Evolutionary conservation across 805 yeast genomes (phyloP), one percentile per base, ranked within the genome.

Genomic region (Metahyphopichia silvanorum): DNA sequence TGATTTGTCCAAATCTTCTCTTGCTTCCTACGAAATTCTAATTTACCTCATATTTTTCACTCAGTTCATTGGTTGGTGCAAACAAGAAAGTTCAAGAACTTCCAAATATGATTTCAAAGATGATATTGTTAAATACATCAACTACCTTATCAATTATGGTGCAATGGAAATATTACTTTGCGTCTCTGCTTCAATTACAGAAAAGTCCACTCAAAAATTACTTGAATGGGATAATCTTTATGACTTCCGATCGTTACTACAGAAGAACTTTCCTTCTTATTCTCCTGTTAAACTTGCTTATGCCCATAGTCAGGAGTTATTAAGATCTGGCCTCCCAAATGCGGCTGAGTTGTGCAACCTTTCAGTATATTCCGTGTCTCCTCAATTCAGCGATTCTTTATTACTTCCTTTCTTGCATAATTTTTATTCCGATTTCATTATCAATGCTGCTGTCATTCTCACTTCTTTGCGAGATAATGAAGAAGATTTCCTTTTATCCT

Each of bases 391-490:
- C 23, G 59, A 64, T 20, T 29, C 34, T 4, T 47, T 66, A 16
- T 34, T 66, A 16, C 63, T 68, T 4, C 69, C 66, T 4, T 55
- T 47, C 5, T 63, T 82, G 27, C 76, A 76, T 44, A 47, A 54
- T 1, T 77, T 81, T 39, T 69, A 80, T 29, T 71, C 67, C 32
- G 54, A 65, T 6, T 79, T 82, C 43, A 76, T 83, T 16, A 65
- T 73, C 9, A 77, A 80, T 46, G 74, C 82, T 17, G 86, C 88
- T 1, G 74, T 80, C 35, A 63, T 83, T 6, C 60, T 84, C 33
- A 80, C 86, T 1, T 75, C 73, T 43, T 67, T 83, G 27, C 72
- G 86, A 42, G 87, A 84, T 46, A 74, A 76, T 8, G 91, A 84
- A 52, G 91, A 83, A 47, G 91, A 84, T 50, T 71, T 79, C 18